These are phyloP conservation scores for Scedosporium apiospermum DNA, from an alignment of 2,329 filamentous ascomycete species.

Conservation along the genomic window DNA sequence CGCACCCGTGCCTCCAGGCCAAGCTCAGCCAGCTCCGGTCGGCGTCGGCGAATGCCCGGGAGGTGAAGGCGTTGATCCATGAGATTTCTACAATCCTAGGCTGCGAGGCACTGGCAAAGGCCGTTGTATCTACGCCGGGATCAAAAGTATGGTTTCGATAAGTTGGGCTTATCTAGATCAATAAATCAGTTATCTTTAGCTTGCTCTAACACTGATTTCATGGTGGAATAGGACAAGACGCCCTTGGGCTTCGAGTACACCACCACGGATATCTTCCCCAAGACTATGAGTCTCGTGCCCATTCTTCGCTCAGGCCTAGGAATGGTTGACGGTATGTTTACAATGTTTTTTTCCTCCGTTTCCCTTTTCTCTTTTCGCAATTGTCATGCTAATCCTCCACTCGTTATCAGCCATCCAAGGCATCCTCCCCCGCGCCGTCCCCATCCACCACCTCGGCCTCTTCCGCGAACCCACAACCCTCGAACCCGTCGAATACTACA, in stretches of 20 bases:
- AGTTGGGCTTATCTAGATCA: neutral
- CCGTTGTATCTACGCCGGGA: conserved; percentile 45
- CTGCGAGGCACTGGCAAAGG: conserved; percentile 65
- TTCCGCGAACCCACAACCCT: conserved; percentile 85
- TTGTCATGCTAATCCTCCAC: neutral
- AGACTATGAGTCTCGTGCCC: conserved; percentile 70
- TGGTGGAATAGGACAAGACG: conserved; percentile 55
- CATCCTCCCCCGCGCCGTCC: conserved; percentile 69
- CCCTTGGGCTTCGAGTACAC: conserved; percentile 71
- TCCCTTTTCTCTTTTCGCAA: neutral
- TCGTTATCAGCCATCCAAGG: conserved; percentile 44
- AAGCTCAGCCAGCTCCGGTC: conserved; percentile 89
- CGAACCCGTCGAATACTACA: conserved; percentile 93
- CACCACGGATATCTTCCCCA: conserved; percentile 52
- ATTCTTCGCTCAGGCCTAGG: conserved; percentile 86
- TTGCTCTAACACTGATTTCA: too few species aligned
- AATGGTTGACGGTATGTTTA: conserved; percentile 68
- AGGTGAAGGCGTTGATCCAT: conserved; percentile 74
- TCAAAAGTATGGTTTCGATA: conserved; percentile 46
- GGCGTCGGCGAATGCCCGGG: conserved; percentile 55
- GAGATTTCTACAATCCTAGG: conserved; percentile 79
- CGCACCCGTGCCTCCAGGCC: conserved; percentile 74
- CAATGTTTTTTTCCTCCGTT: neutral
- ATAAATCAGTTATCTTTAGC: too few species aligned
- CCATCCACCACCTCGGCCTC: conserved; percentile 87